Conservation (phyloP, 2,329 filamentous ascomycete species). For the Pseudocercospora fijiensis region DNA sequence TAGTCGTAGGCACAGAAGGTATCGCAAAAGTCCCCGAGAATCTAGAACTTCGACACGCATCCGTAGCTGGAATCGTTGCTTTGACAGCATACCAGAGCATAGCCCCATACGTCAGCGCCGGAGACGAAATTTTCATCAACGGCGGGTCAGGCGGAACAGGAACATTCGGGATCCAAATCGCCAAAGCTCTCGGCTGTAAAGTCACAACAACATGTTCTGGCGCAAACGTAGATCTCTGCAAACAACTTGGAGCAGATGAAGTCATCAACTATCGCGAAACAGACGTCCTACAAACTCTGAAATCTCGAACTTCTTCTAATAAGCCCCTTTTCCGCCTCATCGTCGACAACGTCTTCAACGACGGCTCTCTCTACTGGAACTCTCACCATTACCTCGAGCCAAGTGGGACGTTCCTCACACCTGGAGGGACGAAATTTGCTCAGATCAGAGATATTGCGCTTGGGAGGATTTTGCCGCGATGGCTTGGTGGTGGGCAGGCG, state of each 20-base stretch:
- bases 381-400: slow-evolving; percentile 53
- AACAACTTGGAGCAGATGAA: slow-evolving; percentile 61
- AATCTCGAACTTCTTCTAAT: slow-evolving; percentile 46
- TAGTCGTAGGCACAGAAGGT: slow-evolving; percentile 30
- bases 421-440: slow-evolving; percentile 36
- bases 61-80: slow-evolving; percentile 40
- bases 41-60: slow-evolving; percentile 40
- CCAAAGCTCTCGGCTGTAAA: slow-evolving; percentile 59
- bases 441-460: slow-evolving; percentile 42
- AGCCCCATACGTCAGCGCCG: slow-evolving; percentile 39
- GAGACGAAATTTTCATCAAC: slow-evolving; percentile 62
- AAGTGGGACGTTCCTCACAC: slow-evolving; percentile 54
- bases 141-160: slow-evolving; percentile 64
- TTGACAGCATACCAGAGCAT: slow-evolving; percentile 44
- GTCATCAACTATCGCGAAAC: slow-evolving; percentile 59
- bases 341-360: slow-evolving; percentile 59
- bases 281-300: slow-evolving; percentile 51
- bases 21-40: slow-evolving; percentile 38
- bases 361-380: slow-evolving; percentile 54
- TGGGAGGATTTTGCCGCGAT: slow-evolving; percentile 40
- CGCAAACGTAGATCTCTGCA: slow-evolving; percentile 57
- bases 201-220: slow-evolving; percentile 62
- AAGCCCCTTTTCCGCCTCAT: slow-evolving; percentile 52
- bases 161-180: slow-evolving; percentile 62
- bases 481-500: slow-evolving; percentile 54